phyloP scores from a whole-genome alignment of 2,329 filamentous ascomycete species.

The Chaetomium sp. region DNA sequence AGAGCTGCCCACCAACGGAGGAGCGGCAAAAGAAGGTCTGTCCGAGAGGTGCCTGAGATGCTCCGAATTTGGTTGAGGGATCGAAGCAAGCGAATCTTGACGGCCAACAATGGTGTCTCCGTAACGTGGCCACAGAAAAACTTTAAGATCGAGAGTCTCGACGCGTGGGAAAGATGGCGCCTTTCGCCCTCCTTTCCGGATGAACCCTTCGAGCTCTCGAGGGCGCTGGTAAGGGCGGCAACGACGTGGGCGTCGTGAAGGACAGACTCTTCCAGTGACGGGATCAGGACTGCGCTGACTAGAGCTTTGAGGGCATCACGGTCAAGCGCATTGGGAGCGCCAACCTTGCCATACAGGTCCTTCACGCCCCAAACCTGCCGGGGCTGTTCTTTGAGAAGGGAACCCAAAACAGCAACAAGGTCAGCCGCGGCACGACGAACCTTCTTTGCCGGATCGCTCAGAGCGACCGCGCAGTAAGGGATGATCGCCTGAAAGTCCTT shows the following conservation, averaged over 20 bases:
- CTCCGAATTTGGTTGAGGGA: slow-evolving; percentile 73
- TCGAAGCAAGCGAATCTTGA: slow-evolving; percentile 72
- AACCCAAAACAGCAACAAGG: slow-evolving; percentile 60
- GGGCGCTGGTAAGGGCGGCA: slow-evolving; percentile 60
- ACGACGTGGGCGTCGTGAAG: slow-evolving; percentile 74
- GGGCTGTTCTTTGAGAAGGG: slow-evolving; percentile 45
- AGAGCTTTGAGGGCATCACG: slow-evolving; percentile 61
- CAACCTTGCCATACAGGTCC: slow-evolving; percentile 63
- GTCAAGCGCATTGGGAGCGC: slow-evolving; percentile 59
- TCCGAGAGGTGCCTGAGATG: slow-evolving; percentile 69
- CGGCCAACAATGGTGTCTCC: slow-evolving; percentile 65
- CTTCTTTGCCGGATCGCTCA: slow-evolving; percentile 73
- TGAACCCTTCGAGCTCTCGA: slow-evolving; percentile 56
- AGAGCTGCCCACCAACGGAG: slow-evolving; percentile 69
- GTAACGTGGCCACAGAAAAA: slow-evolving; percentile 75
- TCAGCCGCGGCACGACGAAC: slow-evolving; percentile 76
- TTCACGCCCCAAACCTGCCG: slow-evolving; percentile 60
- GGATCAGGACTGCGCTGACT: slow-evolving; percentile 67
- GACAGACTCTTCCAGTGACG: slow-evolving; percentile 80
- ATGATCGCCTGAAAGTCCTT: slow-evolving; percentile 76
- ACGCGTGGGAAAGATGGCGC: slow-evolving; percentile 55
- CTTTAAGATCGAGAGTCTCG: slow-evolving; percentile 65
- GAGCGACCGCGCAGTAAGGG: slow-evolving; percentile 76
- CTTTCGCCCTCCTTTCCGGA: slow-evolving; percentile 31
- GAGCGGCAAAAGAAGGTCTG: slow-evolving; percentile 73